These are phyloP conservation scores for Xylaria acuta DNA, from an alignment of 495 filamentous ascomycete species.

Conservation along the genomic window DNA sequence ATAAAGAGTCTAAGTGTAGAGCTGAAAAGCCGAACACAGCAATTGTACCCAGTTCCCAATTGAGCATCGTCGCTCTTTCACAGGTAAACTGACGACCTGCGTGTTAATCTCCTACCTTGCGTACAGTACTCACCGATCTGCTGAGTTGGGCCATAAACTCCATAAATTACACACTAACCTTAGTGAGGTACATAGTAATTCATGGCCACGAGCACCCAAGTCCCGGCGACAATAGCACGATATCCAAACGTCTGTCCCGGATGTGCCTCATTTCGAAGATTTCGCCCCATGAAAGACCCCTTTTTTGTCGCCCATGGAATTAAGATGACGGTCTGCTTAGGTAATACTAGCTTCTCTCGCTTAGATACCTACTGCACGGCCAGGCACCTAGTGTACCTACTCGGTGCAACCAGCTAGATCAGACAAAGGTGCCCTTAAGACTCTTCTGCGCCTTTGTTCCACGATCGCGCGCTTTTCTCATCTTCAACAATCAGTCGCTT, in stretches of 20 bases:
- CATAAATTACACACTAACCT: neutral
- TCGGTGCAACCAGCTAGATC: neutral
- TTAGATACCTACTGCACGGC: too few relatives aligned
- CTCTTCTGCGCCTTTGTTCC: neutral
- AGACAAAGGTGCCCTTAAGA: neutral
- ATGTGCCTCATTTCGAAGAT: neutral
- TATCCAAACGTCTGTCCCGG: neutral
- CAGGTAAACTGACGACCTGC: neutral
- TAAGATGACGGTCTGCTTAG: neutral
- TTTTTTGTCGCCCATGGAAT: neutral
- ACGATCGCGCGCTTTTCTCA: neutral
- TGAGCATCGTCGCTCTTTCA: neutral
- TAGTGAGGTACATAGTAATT: neutral
- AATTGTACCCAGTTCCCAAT: neutral
- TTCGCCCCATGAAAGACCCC: neutral
- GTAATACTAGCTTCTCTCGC: neutral
- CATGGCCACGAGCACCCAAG: neutral
- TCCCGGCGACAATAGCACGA: neutral
- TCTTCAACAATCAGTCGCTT: neutral
- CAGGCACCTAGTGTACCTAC: too few relatives aligned
- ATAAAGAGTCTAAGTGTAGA: too few relatives aligned
- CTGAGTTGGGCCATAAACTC: neutral
- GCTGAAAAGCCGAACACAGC: too few relatives aligned
- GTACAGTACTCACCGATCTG: neutral
- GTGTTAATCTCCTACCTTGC: too few relatives aligned